A percentile compares a stretch with the other conserved stretches of the same genome.
Evolutionary conservation across 768 basidiomycete genomes (phyloP).

Genomic region (Tricholoma sp.): DNA sequence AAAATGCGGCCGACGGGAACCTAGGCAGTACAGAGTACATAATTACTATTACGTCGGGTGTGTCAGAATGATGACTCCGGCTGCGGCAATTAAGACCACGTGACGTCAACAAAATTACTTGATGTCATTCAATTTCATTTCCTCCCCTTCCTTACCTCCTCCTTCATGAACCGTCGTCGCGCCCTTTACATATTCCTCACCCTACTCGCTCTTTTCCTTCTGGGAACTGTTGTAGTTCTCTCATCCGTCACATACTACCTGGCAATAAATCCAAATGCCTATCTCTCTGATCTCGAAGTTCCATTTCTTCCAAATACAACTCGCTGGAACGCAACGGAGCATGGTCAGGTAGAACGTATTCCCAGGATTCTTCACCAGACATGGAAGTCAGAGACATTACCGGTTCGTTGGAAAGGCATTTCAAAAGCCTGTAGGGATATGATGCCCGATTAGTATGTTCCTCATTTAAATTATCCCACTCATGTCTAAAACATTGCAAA

Average conservation of each 20-base stretch:
- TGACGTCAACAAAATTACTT: no score
- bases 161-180: conserved; percentile 42
- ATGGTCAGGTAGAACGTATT: conserved; percentile 65
- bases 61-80: no score
- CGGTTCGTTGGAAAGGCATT: conserved; percentile 72
- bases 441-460: conserved; percentile 93
- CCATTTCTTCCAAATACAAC: conserved; percentile 48
- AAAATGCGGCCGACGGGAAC: conserved; percentile 35
- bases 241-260: conserved; percentile 90
- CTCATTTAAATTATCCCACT: conserved; percentile 5
- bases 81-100: no score
- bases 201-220: conserved; percentile 67
- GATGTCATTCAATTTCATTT: not conserved
- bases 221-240: conserved; percentile 88
- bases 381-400: conserved; percentile 90
- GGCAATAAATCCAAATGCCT: conserved; percentile 71
- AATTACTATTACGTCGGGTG: not conserved
- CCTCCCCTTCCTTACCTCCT: conserved; percentile 6
- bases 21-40: conserved; percentile 4
- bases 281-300: conserved; percentile 76
- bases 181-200: conserved; percentile 39
- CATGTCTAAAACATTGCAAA: conserved; percentile 27
- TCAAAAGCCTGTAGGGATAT: conserved; percentile 84
- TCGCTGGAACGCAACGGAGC: conserved; percentile 60
- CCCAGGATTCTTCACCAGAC: conserved; percentile 97